A percentile compares a stretch with the other conserved stretches of the same genome.
Evolutionary conservation across 2,329 filamentous ascomycete genomes (phyloP).

Genomic region (Tothia fuscella): DNA sequence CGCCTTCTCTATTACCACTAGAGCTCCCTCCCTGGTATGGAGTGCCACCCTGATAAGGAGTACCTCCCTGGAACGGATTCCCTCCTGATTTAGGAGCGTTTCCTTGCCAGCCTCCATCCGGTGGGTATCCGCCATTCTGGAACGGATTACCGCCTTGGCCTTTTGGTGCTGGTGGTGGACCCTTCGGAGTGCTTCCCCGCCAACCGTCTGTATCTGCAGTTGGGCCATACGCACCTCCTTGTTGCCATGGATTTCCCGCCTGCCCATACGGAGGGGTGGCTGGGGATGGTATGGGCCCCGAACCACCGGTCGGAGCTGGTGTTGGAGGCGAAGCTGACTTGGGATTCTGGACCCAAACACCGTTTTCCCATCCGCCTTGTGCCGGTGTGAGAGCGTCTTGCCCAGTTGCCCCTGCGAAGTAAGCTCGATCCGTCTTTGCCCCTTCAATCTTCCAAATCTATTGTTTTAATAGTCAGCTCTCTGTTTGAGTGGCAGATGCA

Average conservation of each 20-base stretch:
- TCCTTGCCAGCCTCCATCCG: too few relatives aligned
- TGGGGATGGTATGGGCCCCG: not conserved
- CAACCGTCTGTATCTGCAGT: too few relatives aligned
- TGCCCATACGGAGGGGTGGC: not conserved
- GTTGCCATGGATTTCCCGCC: slow-evolving; percentile 3
- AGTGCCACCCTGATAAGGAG: too few relatives aligned
- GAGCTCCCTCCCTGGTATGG: too few relatives aligned
- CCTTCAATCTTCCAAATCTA: slow-evolving; percentile 9
- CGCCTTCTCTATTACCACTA: too few relatives aligned
- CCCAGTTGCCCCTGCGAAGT: not conserved
- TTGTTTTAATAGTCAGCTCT: not conserved
- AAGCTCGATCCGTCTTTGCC: not conserved
- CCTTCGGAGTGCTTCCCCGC: too few relatives aligned
- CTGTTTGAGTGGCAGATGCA: not conserved
- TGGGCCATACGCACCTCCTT: not conserved
- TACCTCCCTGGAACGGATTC: too few relatives aligned
- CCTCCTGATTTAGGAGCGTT: too few relatives aligned
- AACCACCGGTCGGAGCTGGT: not conserved
- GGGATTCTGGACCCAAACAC: slow-evolving; percentile 1
- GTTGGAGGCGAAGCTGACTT: not conserved
- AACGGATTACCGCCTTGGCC: too few relatives aligned
- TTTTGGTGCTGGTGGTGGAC: too few relatives aligned
- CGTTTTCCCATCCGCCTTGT: slow-evolving; percentile 4
- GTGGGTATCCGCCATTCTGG: not conserved
- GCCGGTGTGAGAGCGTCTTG: not conserved